Evolutionary conservation across 352 stramenopile genomes (phyloP).

Genomic region (Globisporangium canariense): DNA sequence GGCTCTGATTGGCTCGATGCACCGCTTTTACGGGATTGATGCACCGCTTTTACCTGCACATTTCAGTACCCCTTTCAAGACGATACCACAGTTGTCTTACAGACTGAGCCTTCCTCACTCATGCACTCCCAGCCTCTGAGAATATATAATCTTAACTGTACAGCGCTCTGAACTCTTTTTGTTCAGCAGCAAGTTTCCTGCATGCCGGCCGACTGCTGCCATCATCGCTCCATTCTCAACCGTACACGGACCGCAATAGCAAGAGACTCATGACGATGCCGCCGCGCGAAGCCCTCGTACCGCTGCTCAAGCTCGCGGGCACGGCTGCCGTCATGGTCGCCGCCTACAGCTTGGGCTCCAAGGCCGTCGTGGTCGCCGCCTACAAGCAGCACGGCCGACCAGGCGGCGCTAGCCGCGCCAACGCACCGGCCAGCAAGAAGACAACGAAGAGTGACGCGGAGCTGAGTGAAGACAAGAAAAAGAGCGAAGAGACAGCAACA

Average conservation of each 20-base stretch:
- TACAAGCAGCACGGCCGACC: slow-evolving; percentile 11
- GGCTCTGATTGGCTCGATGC: slow-evolving; percentile 2
- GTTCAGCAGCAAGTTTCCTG: neutral
- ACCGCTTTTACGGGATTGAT: neutral
- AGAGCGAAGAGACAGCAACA: slow-evolving; percentile 6
- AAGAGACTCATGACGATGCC: slow-evolving; percentile 15
- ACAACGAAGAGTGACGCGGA: slow-evolving; percentile 11
- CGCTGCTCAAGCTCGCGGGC: slow-evolving; percentile 34
- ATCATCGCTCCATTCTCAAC: neutral
- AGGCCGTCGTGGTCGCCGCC: slow-evolving; percentile 14
- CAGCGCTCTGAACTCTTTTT: neutral
- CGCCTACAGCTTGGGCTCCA: slow-evolving; percentile 23
- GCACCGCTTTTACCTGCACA: neutral
- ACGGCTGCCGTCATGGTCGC: slow-evolving; percentile 28
- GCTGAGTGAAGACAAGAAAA: neutral
- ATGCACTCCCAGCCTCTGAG: neutral
- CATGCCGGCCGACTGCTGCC: neutral
- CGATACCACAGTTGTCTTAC: neutral
- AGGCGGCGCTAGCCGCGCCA: neutral
- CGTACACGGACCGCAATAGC: neutral
- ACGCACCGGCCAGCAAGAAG: slow-evolving; percentile 11
- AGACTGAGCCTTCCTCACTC: too few relatives aligned
- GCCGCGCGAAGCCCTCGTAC: slow-evolving; percentile 27
- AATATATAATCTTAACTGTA: neutral
- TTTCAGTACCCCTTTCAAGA: neutral